Percentiles rank a stretch among this genome's conserved stretches.
phyloP scores from a whole-genome alignment of 164 flowering plant species.

The Vitis rotundifolia region DNA sequence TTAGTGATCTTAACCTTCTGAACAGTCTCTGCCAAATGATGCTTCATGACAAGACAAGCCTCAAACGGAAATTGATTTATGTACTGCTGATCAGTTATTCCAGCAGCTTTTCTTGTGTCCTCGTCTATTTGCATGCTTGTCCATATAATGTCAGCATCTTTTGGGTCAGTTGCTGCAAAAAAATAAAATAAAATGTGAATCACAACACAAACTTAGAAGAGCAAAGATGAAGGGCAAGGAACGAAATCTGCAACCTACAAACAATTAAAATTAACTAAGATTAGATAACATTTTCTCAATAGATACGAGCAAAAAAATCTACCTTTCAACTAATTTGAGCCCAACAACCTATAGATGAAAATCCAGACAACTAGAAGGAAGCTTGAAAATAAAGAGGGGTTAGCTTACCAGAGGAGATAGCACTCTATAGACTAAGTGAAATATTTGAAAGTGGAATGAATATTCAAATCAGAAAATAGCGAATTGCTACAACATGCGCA shows the following conservation, averaged over 20 bases:
- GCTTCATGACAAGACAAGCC: slow-evolving; percentile 99
- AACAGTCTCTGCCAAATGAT: slow-evolving; percentile 91
- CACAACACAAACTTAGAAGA: slow-evolving; percentile 4
- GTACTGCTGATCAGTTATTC: slow-evolving; percentile 74
- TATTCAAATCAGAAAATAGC: no score
- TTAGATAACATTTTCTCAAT: neutral
- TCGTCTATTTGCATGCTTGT: slow-evolving; percentile 86
- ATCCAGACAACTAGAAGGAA: no score
- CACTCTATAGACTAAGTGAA: no score
- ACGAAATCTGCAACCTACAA: neutral
- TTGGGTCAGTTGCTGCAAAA: slow-evolving; percentile 74
- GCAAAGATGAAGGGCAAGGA: neutral
- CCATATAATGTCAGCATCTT: slow-evolving; percentile 96
- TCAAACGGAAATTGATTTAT: slow-evolving; percentile 96
- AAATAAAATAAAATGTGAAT: neutral
- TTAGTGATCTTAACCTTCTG: slow-evolving; percentile 56
- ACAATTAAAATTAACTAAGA: neutral
- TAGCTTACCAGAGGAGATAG: no score
- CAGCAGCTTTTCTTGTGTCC: slow-evolving; percentile 70
- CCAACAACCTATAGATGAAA: no score
- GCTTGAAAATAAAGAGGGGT: no score
- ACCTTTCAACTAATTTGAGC: no score
- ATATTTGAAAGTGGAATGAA: no score
- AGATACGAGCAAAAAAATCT: no score
- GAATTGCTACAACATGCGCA: no score